Evolutionary conservation across 2,329 filamentous ascomycete species (phyloP).

Genomic region (Thielaviopsis populi): DNA sequence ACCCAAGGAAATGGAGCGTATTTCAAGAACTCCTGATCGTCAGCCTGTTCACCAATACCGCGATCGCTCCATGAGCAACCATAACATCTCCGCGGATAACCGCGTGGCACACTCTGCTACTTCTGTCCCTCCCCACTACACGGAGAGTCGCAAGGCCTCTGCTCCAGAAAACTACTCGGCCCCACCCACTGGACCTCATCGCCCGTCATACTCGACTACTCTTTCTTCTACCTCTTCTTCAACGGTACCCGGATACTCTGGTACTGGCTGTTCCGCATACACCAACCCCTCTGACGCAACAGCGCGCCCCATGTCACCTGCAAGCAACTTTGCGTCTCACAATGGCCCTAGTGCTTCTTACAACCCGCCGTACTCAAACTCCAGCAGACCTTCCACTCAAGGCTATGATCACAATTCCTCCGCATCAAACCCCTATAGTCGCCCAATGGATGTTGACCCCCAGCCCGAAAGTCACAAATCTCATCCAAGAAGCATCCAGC

Average conservation of each 20-base stretch:
- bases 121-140: conserved; percentile 5
- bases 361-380: not conserved
- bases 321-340: not conserved
- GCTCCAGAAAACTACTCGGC: not conserved
- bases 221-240: conserved; percentile 3
- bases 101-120: conserved; percentile 4
- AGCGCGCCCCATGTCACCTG: conserved; percentile 23
- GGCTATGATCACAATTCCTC: conserved; percentile 13
- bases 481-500: not conserved
- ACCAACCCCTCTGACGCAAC: not conserved
- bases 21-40: conserved; percentile 25
- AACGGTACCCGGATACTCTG: not conserved
- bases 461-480: conserved; percentile 10
- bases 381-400: not conserved
- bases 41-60: conserved; percentile 24
- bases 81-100: conserved; percentile 28
- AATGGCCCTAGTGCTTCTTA: not conserved
- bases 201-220: not conserved
- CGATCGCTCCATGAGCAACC: conserved; percentile 46
- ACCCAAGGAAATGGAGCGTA: conserved; percentile 38
- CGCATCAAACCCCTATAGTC: not conserved
- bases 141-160: not conserved
- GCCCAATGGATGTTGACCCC: conserved; percentile 7
- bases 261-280: not conserved
- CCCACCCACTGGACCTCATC: not conserved